Percentiles rank a stretch among this genome's conserved stretches.
These are phyloP conservation scores for Ceratocystis diversiconidia DNA, from an alignment of 2,329 filamentous ascomycete genomes.

Conservation along the genomic window DNA sequence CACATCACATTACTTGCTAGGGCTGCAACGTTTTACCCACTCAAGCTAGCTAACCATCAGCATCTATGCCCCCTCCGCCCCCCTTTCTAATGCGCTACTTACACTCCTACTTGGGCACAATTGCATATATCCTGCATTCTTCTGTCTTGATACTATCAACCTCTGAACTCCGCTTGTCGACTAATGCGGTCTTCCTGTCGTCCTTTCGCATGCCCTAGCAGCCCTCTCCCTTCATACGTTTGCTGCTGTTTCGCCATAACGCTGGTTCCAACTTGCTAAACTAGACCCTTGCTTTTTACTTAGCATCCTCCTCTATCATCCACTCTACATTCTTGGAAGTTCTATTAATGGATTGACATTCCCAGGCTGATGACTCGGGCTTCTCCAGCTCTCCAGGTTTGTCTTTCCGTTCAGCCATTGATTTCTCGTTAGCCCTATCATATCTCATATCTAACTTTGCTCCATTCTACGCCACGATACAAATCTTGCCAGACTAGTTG, in stretches of 20 bases:
- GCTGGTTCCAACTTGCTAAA: background rate
- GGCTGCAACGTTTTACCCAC: no score
- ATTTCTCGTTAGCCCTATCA: background rate
- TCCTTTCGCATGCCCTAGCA: background rate
- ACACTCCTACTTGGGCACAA: background rate
- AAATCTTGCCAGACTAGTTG: no score
- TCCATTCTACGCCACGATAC: background rate
- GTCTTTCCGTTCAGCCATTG: background rate
- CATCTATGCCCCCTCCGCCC: no score
- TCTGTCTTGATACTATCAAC: slow-evolving; percentile 3
- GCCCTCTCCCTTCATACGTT: background rate
- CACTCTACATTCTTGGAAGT: background rate
- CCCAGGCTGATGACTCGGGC: background rate
- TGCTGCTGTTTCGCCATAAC: background rate
- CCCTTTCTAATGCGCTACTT: background rate
- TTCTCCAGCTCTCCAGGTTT: background rate
- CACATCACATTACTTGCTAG: no score
- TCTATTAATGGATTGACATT: background rate
- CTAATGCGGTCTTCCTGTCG: background rate
- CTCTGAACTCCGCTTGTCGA: background rate
- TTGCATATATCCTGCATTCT: slow-evolving; percentile 1
- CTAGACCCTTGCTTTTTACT: background rate
- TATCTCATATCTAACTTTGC: background rate
- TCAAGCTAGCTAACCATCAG: no score
- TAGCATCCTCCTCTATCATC: background rate